These are phyloP conservation scores for Cucurbita maxima DNA, from an alignment of 306 rosid genomes.

Conservation along the genomic window DNA sequence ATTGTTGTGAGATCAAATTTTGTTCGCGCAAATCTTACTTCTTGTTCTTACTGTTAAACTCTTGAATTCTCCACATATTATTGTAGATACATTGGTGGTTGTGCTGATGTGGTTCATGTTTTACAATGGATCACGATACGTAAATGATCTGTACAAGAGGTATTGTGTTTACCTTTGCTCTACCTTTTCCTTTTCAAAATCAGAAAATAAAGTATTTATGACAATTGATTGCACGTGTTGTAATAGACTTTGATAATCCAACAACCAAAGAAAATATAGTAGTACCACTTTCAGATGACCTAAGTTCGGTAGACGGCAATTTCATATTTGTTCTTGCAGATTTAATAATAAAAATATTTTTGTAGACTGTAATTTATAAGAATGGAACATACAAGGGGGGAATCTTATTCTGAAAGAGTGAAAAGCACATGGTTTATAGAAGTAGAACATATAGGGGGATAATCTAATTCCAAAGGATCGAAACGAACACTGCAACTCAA, in stretches of 20 bases:
- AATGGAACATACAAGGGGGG: not conserved
- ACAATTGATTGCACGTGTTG: not conserved
- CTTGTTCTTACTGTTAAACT: constrained; percentile 6
- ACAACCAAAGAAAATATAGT: not conserved
- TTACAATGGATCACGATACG: constrained; percentile 34
- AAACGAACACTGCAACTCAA: not conserved
- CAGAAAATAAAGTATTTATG: not conserved
- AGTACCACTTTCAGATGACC: not conserved
- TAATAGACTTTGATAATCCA: not conserved
- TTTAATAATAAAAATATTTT: not conserved
- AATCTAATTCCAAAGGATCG: not conserved
- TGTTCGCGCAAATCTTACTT: not conserved
- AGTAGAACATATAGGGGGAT: not conserved
- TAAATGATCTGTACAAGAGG: constrained; percentile 48
- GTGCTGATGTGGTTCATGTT: constrained; percentile 65
- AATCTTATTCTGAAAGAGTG: not conserved
- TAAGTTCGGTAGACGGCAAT: not conserved
- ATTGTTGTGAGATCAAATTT: not conserved
- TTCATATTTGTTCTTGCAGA: not conserved
- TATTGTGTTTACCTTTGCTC: constrained; percentile 3
- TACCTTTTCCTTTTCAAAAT: not conserved
- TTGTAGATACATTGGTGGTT: constrained; percentile 48
- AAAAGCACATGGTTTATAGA: not conserved
- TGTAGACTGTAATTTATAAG: not conserved
- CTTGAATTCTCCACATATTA: constrained; percentile 26